These are phyloP conservation scores for Globisporangium acanthophoron DNA, from an alignment of 352 stramenopile species.

Conservation along the genomic window DNA sequence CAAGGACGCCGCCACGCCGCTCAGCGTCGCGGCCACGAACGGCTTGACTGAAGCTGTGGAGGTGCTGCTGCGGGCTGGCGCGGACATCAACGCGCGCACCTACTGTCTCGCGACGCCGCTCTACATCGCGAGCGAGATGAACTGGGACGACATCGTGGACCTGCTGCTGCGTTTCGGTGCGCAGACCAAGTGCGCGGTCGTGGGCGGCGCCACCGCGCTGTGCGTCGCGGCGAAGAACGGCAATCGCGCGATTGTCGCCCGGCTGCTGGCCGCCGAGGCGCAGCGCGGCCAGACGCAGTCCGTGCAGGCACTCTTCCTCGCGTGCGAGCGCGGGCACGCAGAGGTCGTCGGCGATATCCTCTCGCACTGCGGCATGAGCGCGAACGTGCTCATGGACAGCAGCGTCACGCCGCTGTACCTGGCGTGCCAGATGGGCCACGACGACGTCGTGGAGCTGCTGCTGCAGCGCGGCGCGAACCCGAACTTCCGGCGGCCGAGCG, in stretches of 20 bases:
- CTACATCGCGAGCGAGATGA: slow-evolving; percentile 72
- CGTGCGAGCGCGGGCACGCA: slow-evolving; percentile 65
- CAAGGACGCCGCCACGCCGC: slow-evolving; percentile 45
- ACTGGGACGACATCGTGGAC: slow-evolving; percentile 65
- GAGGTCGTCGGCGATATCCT: slow-evolving; percentile 67
- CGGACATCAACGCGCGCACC: slow-evolving; percentile 58
- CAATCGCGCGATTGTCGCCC: slow-evolving; percentile 42
- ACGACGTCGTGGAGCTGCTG: slow-evolving; percentile 50
- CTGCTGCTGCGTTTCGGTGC: slow-evolving; percentile 44
- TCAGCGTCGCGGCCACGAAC: slow-evolving; percentile 58
- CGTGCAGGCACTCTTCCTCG: slow-evolving; percentile 70
- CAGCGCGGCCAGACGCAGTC: slow-evolving; percentile 21
- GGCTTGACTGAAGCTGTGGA: slow-evolving; percentile 39
- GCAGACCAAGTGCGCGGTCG: slow-evolving; percentile 31
- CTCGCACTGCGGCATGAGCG: slow-evolving; percentile 39
- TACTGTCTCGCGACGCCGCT: slow-evolving; percentile 63
- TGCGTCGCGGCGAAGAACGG: slow-evolving; percentile 80
- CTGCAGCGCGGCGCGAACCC: slow-evolving; percentile 51
- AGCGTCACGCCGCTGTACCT: slow-evolving; percentile 80
- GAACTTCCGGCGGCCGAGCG: slow-evolving; percentile 51
- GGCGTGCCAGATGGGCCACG: slow-evolving; percentile 80
- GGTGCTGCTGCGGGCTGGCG: slow-evolving; percentile 38
- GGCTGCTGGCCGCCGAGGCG: slow-evolving; percentile 39
- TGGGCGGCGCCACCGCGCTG: slow-evolving; percentile 55
- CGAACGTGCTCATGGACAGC: slow-evolving; percentile 73